Percentiles rank a stretch among this genome's conserved stretches.
Evolutionary conservation across 257 asterid species (phyloP).

Genomic region (Rubia yunnanensis): DNA sequence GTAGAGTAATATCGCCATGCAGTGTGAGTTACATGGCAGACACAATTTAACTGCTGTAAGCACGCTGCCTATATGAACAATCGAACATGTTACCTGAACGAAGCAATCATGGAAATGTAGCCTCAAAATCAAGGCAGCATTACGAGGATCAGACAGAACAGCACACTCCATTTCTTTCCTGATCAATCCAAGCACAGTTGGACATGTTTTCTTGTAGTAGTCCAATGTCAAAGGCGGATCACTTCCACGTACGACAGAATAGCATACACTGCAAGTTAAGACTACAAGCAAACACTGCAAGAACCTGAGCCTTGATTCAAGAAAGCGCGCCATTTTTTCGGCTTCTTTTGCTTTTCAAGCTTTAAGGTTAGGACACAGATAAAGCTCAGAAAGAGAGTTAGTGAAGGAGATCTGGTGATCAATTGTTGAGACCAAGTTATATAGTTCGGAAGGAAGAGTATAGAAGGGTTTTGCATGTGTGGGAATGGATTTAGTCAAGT

Average conservation of each 20-base stretch:
- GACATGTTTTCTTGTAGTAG: slow-evolving; percentile 65
- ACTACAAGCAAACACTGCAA: slow-evolving; percentile 30
- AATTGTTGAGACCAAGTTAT: slow-evolving; percentile 30
- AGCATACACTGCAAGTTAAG: slow-evolving; percentile 8
- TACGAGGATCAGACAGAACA: slow-evolving; percentile 78
- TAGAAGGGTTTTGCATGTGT: neutral
- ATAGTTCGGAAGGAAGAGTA: slow-evolving; percentile 23
- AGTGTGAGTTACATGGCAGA: no score
- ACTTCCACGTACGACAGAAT: slow-evolving; percentile 27
- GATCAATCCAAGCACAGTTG: slow-evolving; percentile 44
- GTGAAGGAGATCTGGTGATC: neutral
- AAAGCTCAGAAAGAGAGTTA: neutral
- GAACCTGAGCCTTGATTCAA: slow-evolving; percentile 21
- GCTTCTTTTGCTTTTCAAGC: neutral
- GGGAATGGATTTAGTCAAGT: slow-evolving; percentile 17
- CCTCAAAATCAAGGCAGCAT: slow-evolving; percentile 71
- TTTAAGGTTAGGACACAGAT: neutral
- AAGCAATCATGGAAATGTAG: slow-evolving; percentile 83
- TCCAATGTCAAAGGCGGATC: slow-evolving; percentile 64
- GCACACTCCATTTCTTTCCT: slow-evolving; percentile 87
- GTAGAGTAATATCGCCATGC: no score
- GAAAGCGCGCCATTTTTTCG: slow-evolving; percentile 24
- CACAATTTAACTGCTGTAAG: no score
- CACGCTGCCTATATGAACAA: no score
- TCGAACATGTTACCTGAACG: slow-evolving; percentile 50